Evolutionary conservation across 2,329 filamentous ascomycete genomes (phyloP).

Genomic region (Diaporthe nobilis): DNA sequence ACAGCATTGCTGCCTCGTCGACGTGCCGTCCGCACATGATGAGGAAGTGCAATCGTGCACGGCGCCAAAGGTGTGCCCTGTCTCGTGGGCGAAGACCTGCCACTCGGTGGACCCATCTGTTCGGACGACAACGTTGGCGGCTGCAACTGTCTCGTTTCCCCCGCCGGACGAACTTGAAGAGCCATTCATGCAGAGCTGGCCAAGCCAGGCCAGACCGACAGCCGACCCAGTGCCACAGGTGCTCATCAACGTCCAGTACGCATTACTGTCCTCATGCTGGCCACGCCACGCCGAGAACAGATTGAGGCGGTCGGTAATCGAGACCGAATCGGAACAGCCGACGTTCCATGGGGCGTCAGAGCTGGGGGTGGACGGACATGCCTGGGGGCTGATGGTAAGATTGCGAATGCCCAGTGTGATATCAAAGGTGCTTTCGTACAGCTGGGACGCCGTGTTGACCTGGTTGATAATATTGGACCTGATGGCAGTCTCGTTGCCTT

Average conservation of each 20-base stretch:
- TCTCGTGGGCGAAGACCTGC: constrained; percentile 96
- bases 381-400: constrained; percentile 80
- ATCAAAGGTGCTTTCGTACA: constrained; percentile 95
- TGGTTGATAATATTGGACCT: constrained; percentile 83
- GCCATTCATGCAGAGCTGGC: constrained; percentile 81
- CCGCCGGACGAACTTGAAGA: constrained; percentile 67
- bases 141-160: constrained; percentile 80
- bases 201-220: constrained; percentile 93
- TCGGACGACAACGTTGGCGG: constrained; percentile 89
- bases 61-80: constrained; percentile 94
- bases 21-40: constrained; percentile 76
- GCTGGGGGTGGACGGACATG: constrained; percentile 80
- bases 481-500: constrained; percentile 69
- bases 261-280: constrained; percentile 81
- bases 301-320: constrained; percentile 85
- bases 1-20: constrained; percentile 76
- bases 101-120: constrained; percentile 80
- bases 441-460: constrained; percentile 87
- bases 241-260: constrained; percentile 92
- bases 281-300: constrained; percentile 93
- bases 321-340: constrained; percentile 72
- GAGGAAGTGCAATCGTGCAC: constrained; percentile 87
- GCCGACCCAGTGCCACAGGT: constrained; percentile 86
- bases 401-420: constrained; percentile 93
- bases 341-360: constrained; percentile 86